phyloP scores from a whole-genome alignment of 495 filamentous ascomycete genomes.

The Xylaria intraflava region DNA sequence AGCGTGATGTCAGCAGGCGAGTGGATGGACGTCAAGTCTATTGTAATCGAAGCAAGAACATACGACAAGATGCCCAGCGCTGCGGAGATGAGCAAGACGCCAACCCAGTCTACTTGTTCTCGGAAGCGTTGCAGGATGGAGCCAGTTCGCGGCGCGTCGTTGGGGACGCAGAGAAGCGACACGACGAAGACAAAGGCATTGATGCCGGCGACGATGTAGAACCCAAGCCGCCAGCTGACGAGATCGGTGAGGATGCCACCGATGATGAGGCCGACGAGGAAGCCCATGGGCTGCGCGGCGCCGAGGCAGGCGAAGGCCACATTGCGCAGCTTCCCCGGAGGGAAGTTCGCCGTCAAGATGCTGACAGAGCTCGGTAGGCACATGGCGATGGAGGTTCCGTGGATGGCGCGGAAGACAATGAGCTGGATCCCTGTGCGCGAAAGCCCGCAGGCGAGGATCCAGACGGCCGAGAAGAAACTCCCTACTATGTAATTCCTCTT shows the following conservation, averaged over 20 bases:
- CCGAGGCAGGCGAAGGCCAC: conserved; percentile 45
- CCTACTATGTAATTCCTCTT: conserved; percentile 40
- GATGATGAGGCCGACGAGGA: conserved; percentile 44
- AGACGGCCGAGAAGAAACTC: conserved; percentile 35
- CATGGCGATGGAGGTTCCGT: conserved; percentile 44
- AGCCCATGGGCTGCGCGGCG: conserved; percentile 44
- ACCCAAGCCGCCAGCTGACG: conserved; percentile 46
- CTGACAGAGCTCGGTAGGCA: conserved; percentile 47
- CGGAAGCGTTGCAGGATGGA: conserved; percentile 12
- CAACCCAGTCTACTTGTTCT: conserved; percentile 48
- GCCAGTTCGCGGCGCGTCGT: neutral
- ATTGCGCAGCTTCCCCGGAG: conserved; percentile 37
- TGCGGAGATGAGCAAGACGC: conserved; percentile 34
- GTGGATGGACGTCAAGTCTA: conserved; percentile 20
- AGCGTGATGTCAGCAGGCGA: conserved; percentile 28
- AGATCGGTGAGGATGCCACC: conserved; percentile 43
- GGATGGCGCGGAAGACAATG: conserved; percentile 45
- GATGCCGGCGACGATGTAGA: conserved; percentile 39
- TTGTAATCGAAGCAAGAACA: conserved; percentile 27
- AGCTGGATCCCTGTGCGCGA: conserved; percentile 40
- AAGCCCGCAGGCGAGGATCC: conserved; percentile 43
- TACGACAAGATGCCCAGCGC: conserved; percentile 43
- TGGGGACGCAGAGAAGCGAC: conserved; percentile 4
- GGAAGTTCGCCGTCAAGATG: conserved; percentile 40
- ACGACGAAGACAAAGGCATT: conserved; percentile 22